Conservation (phyloP, 2,329 filamentous ascomycete genomes). For the Gliomastix tumulicola region DNA sequence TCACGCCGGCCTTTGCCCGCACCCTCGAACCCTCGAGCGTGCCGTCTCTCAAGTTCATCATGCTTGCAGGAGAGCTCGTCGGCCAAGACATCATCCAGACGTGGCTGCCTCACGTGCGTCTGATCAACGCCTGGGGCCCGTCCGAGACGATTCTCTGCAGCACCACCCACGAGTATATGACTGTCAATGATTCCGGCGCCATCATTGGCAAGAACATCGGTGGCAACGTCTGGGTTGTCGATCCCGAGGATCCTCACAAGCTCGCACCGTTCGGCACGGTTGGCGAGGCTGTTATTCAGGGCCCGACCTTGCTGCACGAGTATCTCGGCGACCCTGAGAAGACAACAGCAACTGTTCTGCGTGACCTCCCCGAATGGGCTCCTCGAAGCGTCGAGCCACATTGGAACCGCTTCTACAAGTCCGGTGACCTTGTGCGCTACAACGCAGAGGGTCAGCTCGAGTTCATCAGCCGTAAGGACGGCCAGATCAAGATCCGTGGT, state of each 20-base stretch:
- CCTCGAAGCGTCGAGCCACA: constrained; percentile 13
- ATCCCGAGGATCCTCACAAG: constrained; percentile 4
- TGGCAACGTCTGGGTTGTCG: constrained; percentile 8
- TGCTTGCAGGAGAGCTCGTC: constrained; percentile 9
- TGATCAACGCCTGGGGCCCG: constrained; percentile 11
- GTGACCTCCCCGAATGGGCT: constrained; percentile 33
- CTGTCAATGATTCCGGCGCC: background rate
- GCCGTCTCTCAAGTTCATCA: constrained; percentile 1
- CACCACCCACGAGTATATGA: background rate
- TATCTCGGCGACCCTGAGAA: constrained; percentile 45
- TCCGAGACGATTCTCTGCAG: constrained; percentile 6
- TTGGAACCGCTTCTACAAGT: constrained; percentile 6
- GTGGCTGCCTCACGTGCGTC: constrained; percentile 6
- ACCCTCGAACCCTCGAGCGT: constrained; percentile 3
- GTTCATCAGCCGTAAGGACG: constrained; percentile 9
- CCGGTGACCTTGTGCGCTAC: constrained; percentile 9
- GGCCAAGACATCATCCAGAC: constrained; percentile 6
- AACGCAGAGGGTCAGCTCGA: constrained; percentile 9
- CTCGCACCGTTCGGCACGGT: constrained; percentile 14
- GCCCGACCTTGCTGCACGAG: constrained; percentile 45
- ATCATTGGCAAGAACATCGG: constrained; percentile 2
- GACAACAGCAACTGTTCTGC: constrained; percentile 41
- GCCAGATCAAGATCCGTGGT: constrained; percentile 12
- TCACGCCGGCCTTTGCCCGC: constrained; percentile 2
- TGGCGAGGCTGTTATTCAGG: constrained; percentile 39